Conservation (phyloP, 805 yeast genomes). For the Kazachstania africana region DNA sequence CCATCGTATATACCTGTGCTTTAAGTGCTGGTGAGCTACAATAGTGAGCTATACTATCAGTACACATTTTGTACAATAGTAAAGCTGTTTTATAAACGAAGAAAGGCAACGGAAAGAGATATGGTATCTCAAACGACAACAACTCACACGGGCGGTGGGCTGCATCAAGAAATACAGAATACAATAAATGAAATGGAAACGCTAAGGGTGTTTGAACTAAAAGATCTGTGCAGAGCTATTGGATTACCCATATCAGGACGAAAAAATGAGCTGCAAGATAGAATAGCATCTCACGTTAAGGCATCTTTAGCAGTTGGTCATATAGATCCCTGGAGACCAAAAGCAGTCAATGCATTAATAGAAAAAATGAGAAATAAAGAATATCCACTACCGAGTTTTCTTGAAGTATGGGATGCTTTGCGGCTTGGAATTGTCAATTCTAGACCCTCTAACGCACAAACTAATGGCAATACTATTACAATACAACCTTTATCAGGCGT, state of each 20-base stretch:
- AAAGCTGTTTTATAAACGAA: too few species aligned
- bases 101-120: too few species aligned
- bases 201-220: conserved; percentile 42
- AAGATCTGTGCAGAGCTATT: conserved; percentile 39
- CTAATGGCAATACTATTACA: neutral
- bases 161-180: conserved; percentile 21
- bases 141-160: conserved; percentile 13
- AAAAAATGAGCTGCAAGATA: conserved; percentile 47
- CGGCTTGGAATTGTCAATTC: conserved; percentile 4
- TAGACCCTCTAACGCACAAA: neutral
- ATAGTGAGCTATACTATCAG: too few species aligned
- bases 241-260: conserved; percentile 43
- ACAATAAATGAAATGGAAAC: conserved; percentile 23
- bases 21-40: too few species aligned
- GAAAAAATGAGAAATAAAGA: conserved; percentile 26
- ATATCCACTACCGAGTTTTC: conserved; percentile 31
- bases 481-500: neutral
- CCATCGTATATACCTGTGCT: too few species aligned
- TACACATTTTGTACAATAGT: too few species aligned
- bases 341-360: conserved; percentile 35
- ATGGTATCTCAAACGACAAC: too few species aligned
- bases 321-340: conserved; percentile 31
- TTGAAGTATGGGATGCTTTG: conserved; percentile 16
- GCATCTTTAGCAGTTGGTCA: conserved; percentile 33
- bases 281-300: conserved; percentile 37